phyloP scores from a whole-genome alignment of 371 early-diverging fungal species.

The Rhizopus sp. region DNA sequence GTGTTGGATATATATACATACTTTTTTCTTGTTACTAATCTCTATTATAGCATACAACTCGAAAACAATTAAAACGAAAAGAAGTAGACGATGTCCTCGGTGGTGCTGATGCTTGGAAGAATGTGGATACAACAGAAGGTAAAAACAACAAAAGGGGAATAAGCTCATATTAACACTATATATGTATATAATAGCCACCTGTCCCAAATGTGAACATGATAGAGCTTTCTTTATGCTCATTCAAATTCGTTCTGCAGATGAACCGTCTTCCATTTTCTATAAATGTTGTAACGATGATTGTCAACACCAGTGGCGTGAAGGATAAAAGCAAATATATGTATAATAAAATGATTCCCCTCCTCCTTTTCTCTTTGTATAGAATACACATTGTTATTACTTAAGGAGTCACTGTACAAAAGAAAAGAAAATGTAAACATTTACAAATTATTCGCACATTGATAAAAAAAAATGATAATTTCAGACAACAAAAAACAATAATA shows the following conservation, averaged over 20 bases:
- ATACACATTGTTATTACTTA: too few species aligned
- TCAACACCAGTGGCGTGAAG: conserved; percentile 79
- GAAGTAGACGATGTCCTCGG: conserved; percentile 94
- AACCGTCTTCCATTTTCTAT: conserved; percentile 92
- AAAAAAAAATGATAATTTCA: too few species aligned
- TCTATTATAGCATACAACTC: conserved; percentile 46
- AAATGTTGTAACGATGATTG: conserved; percentile 75
- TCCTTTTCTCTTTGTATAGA: too few species aligned
- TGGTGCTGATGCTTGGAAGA: conserved; percentile 90
- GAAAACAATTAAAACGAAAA: conserved; percentile 75
- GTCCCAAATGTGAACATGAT: conserved; percentile 89
- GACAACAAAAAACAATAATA: too few species aligned
- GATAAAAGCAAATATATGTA: conserved; percentile 27
- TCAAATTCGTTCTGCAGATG: conserved; percentile 96
- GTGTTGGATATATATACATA: conserved; percentile 6
- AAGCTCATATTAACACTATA: neutral
- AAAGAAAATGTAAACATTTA: too few species aligned
- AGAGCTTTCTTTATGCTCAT: conserved; percentile 92
- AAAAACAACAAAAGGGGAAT: conserved; percentile 3
- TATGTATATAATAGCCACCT: conserved; percentile 55
- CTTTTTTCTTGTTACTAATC: conserved; percentile 1
- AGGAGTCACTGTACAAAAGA: too few species aligned
- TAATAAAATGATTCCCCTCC: conserved; percentile 3
- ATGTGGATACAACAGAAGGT: conserved; percentile 90
- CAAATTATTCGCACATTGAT: too few species aligned